Conservation (phyloP, 768 basidiomycete species). For the Russula virescens region DNA sequence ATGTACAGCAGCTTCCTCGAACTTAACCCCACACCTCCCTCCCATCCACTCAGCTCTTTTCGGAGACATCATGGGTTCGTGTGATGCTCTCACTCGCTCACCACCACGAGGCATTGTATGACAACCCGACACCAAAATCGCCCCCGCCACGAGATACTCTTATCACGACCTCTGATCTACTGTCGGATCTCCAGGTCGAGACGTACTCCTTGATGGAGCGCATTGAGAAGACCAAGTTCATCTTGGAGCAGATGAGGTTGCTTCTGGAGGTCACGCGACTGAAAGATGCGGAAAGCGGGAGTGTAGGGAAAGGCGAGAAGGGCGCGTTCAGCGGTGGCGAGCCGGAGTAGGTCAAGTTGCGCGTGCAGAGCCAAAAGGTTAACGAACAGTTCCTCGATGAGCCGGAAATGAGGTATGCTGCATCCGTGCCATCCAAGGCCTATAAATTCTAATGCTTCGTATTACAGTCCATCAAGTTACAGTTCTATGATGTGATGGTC, state of each 20-base stretch:
- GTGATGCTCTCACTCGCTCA: slow-evolving; percentile 83
- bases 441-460: slow-evolving; percentile 2
- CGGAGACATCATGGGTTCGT: slow-evolving; percentile 93
- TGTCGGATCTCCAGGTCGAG: slow-evolving; percentile 95
- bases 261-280: slow-evolving; percentile 68
- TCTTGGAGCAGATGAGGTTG: slow-evolving; percentile 95
- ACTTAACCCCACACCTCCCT: neutral
- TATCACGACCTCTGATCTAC: slow-evolving; percentile 82
- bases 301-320: slow-evolving; percentile 46
- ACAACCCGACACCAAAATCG: slow-evolving; percentile 38
- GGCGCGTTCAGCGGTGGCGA: slow-evolving; percentile 66
- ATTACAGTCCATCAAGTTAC: slow-evolving; percentile 84
- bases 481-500: slow-evolving; percentile 95
- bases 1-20: neutral
- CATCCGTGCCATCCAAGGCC: neutral
- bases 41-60: slow-evolving; percentile 64
- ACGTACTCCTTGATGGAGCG: slow-evolving; percentile 99
- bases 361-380: slow-evolving; percentile 88
- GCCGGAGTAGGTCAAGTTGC: slow-evolving; percentile 88
- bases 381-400: slow-evolving; percentile 91
- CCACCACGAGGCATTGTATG: slow-evolving; percentile 72
- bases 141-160: slow-evolving; percentile 47
- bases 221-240: slow-evolving; percentile 96
- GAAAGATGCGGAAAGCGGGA: slow-evolving; percentile 61
- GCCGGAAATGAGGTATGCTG: slow-evolving; percentile 76